Evolutionary conservation across 2,329 filamentous ascomycete species (phyloP).

Genomic region (Aspergillus clavatus): DNA sequence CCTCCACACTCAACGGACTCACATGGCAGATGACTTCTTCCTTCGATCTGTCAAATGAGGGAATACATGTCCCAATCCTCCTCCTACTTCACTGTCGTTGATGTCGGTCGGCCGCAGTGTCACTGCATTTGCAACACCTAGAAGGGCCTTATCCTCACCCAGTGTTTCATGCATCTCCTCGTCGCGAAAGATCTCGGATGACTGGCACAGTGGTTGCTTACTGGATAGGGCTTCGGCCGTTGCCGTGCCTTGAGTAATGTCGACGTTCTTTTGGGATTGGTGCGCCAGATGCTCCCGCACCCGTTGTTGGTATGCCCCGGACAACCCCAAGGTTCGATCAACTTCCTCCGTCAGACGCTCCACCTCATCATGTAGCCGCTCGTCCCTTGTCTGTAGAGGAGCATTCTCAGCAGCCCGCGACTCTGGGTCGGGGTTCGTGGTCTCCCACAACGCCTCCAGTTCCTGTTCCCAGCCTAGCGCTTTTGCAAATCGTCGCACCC

Average conservation of each 20-base stretch:
- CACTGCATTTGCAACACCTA: neutral
- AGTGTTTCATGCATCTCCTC: constrained; percentile 1
- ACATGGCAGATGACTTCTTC: constrained; percentile 9
- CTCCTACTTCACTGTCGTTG: constrained; percentile 13
- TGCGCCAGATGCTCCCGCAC: constrained; percentile 30
- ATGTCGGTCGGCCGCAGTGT: constrained; percentile 1
- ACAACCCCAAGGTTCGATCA: constrained; percentile 50
- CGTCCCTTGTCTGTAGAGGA: constrained; percentile 47
- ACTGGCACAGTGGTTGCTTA: neutral
- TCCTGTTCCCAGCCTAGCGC: constrained; percentile 82
- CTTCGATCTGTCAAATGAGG: constrained; percentile 27
- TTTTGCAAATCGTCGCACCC: constrained; percentile 71
- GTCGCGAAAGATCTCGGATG: neutral
- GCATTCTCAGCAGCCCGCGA: constrained; percentile 41
- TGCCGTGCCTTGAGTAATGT: neutral
- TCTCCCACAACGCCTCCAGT: constrained; percentile 69
- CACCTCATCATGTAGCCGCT: constrained; percentile 54
- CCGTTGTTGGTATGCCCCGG: constrained; percentile 43
- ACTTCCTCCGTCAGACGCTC: constrained; percentile 55
- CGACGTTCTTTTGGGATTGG: constrained; percentile 3
- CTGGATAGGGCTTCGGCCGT: neutral
- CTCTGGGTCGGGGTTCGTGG: constrained; percentile 59
- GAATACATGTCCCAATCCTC: constrained; percentile 33
- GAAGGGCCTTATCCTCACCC: neutral
- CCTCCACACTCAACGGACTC: neutral